Evolutionary conservation across 2,329 filamentous ascomycete genomes (phyloP), one percentile per base, ranked within the genome.

Genomic region (Aspergillus latus): DNA sequence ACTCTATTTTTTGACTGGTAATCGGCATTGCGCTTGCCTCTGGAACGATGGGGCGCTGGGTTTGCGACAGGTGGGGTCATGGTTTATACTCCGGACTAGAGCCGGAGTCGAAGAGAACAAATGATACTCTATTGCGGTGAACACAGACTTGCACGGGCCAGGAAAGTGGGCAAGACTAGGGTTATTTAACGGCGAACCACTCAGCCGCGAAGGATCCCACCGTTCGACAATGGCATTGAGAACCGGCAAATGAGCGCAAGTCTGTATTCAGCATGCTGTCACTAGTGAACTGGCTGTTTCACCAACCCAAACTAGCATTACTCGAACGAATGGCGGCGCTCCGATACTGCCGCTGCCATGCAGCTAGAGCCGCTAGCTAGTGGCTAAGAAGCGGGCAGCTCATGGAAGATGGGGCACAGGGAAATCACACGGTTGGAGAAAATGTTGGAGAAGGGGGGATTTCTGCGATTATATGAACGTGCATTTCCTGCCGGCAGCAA

Each of bases 181-280:
- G 39, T 56, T 51, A 47, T 56, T 40, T 46, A 32, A 44, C 32
- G 26, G 48, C 10, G 34, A 51, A 47, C 42, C 53, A 47, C 48
- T 40, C 47, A 21, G 47, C 40, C 34, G 32, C 53, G 42, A 51
- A 50, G 52, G 52, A 54, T 44, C 15, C 29, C 29, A n/a, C 37
- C 26, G 37, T 37, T 36, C 11, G 8, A 7, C 10, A 44, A 29
- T 37, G 34, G 9, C 34, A 37, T 13, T 13, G 10, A 37, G 34
- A 34, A 37, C 34, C 10, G 34, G 34, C 34, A 13, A 37, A 37
- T 37, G 34, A 45, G 40, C 16, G 26, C 34, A 49, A 26, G n/a
- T 15, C 39, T 11, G 15, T 45, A 34, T 43, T 36, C 30, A 9
- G 26, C 15, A 30, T 28, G 13, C 43, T 13, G 28, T 39, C n/a